Conservation (phyloP, 805 yeast species). For the Candida maltosa region DNA sequence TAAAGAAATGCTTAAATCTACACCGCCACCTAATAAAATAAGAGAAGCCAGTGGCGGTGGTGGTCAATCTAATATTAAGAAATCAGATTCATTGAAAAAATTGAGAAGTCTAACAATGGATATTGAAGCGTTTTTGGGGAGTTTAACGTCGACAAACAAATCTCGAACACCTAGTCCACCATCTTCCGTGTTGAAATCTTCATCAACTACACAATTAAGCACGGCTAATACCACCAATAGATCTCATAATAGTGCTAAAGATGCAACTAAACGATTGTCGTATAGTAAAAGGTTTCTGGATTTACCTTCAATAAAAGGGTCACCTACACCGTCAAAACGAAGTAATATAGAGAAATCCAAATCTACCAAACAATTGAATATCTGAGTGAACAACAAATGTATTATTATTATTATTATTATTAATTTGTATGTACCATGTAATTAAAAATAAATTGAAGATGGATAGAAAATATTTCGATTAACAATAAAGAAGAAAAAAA, state of each 20-base stretch:
- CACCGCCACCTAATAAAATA: conserved; percentile 17
- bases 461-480: no score
- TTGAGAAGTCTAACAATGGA: conserved; percentile 27
- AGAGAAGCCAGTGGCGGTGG: not conserved
- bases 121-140: conserved; percentile 6
- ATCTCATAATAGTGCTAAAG: not conserved
- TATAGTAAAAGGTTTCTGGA: conserved; percentile 8
- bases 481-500: no score
- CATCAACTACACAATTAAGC: conserved; percentile 5
- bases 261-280: conserved; percentile 3
- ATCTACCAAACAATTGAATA: conserved; percentile 3
- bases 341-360: not conserved
- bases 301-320: conserved; percentile 10
- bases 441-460: no score
- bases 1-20: conserved; percentile 12
- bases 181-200: conserved; percentile 1
- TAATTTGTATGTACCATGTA: no score
- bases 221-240: conserved; percentile 1
- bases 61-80: conserved; percentile 9
- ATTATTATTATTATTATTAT: no score
- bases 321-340: conserved; percentile 5
- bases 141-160: not conserved
- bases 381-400: no score
- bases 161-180: not conserved
- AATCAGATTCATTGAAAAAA: conserved; percentile 28